Conservation (phyloP, 2,329 filamentous ascomycete genomes). For the Epichloe scottii region DNA sequence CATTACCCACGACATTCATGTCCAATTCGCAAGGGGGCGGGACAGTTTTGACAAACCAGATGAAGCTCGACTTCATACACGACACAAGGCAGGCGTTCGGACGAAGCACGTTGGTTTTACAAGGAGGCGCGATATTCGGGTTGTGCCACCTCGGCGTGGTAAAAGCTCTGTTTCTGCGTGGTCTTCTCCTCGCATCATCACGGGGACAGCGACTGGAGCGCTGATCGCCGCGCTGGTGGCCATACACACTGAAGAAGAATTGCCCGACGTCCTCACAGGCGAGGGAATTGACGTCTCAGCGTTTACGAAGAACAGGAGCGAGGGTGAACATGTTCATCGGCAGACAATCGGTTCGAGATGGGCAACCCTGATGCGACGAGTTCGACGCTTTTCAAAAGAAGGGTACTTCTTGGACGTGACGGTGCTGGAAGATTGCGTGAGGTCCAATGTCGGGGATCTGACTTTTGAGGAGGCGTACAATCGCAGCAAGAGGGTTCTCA, state of each 20-base stretch:
- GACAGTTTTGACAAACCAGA: conserved; percentile 49
- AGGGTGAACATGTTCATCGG: conserved; percentile 20
- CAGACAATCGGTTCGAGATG: conserved; percentile 30
- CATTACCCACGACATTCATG: conserved; percentile 44
- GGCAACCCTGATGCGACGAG: conserved; percentile 52
- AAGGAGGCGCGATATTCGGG: conserved; percentile 85
- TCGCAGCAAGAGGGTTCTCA: conserved; percentile 73
- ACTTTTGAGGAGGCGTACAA: conserved; percentile 91
- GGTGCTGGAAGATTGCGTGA: conserved; percentile 72
- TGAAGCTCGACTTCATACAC: conserved; percentile 75
- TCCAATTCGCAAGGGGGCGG: conserved; percentile 20
- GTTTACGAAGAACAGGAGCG: conserved; percentile 38
- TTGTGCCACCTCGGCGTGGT: conserved; percentile 84
- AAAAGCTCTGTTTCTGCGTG: conserved; percentile 70
- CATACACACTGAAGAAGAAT: conserved; percentile 75
- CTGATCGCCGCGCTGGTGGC: conserved; percentile 80
- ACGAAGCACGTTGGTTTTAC: conserved; percentile 70
- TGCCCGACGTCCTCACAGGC: conserved; percentile 63
- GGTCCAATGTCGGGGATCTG: conserved; percentile 73
- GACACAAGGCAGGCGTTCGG: conserved; percentile 84
- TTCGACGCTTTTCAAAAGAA: conserved; percentile 56
- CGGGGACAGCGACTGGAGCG: conserved; percentile 80
- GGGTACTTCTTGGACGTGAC: conserved; percentile 76
- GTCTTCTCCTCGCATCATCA: conserved; percentile 76
- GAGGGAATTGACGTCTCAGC: conserved; percentile 73